A percentile compares a stretch with the other conserved stretches of the same genome.
These are phyloP conservation scores for Rhizopogon rudus DNA, from an alignment of 768 basidiomycete species.

Conservation along the genomic window DNA sequence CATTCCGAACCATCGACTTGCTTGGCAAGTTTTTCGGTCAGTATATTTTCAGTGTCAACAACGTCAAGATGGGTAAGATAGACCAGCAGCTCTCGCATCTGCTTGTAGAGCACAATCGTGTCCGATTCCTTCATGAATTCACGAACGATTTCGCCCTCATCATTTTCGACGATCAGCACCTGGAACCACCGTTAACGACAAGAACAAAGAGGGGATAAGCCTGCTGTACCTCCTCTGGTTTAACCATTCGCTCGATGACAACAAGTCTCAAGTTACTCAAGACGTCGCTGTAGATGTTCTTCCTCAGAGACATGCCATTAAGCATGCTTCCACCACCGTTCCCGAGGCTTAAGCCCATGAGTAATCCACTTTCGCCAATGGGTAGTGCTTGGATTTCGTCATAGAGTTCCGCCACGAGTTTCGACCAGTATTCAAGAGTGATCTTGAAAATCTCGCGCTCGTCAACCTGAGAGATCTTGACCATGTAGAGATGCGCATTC, in stretches of 20 bases:
- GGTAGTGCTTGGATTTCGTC: conserved; percentile 94
- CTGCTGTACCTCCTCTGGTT: conserved; percentile 87
- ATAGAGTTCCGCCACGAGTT: conserved; percentile 93
- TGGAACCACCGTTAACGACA: conserved; percentile 25
- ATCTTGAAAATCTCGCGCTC: conserved; percentile 99
- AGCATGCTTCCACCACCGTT: conserved; percentile 61
- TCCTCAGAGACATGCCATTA: conserved; percentile 74
- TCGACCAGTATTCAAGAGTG: conserved; percentile 95
- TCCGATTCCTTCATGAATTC: conserved; percentile 99
- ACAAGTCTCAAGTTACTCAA: conserved; percentile 91
- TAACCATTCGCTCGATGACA: conserved; percentile 99
- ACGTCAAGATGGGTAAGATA: conserved; percentile 98
- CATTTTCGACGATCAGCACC: conserved; percentile 98
- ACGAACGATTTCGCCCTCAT: conserved; percentile 98
- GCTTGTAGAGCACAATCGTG: conserved; percentile 98
- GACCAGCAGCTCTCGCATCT: conserved; percentile 95
- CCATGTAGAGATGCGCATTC: conserved; percentile 97
- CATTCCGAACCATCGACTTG: conserved; percentile 98
- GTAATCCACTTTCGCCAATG: conserved; percentile 76
- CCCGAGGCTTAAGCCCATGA: conserved; percentile 86
- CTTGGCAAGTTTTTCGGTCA: conserved; percentile 95
- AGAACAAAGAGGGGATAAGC: background rate
- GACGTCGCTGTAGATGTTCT: conserved; percentile 95
- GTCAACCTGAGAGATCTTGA: conserved; percentile 96
- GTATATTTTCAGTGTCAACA: conserved; percentile 90